A percentile compares a stretch with the other conserved stretches of the same genome.
These are phyloP conservation scores for Catharanthus roseus DNA, from an alignment of 257 asterid species.

Conservation along the genomic window DNA sequence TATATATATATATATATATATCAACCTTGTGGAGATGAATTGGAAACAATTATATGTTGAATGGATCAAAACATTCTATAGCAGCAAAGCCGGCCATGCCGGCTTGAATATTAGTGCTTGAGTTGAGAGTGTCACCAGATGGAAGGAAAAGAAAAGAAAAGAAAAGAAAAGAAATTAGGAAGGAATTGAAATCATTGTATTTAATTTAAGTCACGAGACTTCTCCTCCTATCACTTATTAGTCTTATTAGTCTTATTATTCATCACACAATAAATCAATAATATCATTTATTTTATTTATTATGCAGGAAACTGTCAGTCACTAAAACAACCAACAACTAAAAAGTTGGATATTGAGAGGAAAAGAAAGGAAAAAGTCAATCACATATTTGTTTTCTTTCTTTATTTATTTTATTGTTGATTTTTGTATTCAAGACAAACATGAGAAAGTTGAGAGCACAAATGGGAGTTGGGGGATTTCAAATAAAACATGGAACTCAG, in stretches of 20 bases:
- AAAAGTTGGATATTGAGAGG: background rate
- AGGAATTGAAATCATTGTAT: slow-evolving; percentile 1
- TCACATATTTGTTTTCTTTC: background rate
- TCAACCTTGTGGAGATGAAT: no score
- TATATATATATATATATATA: no score
- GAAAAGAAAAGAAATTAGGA: no score
- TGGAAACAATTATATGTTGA: no score
- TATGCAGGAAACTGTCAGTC: slow-evolving; percentile 12
- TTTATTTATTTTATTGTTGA: background rate
- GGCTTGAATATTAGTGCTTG: slow-evolving; percentile 18
- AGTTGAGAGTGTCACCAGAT: slow-evolving; percentile 18
- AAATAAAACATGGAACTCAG: no score
- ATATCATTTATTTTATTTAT: background rate
- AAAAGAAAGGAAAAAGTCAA: slow-evolving; percentile 5
- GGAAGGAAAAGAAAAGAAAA: slow-evolving; percentile 19
- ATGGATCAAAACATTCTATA: no score
- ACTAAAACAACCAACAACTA: slow-evolving; percentile 17
- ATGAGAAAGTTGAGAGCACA: slow-evolving; percentile 25
- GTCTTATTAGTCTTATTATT: no score
- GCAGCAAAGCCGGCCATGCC: slow-evolving; percentile 44
- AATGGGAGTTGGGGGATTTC: slow-evolving; percentile 1
- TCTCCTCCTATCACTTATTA: slow-evolving; percentile 1
- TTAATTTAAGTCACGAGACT: slow-evolving; percentile 54
- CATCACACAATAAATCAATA: slow-evolving; percentile 4
- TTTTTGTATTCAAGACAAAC: slow-evolving; percentile 18